Evolutionary conservation across 768 basidiomycete genomes (phyloP).

Genomic region (Holtermanniella nyarrowii): DNA sequence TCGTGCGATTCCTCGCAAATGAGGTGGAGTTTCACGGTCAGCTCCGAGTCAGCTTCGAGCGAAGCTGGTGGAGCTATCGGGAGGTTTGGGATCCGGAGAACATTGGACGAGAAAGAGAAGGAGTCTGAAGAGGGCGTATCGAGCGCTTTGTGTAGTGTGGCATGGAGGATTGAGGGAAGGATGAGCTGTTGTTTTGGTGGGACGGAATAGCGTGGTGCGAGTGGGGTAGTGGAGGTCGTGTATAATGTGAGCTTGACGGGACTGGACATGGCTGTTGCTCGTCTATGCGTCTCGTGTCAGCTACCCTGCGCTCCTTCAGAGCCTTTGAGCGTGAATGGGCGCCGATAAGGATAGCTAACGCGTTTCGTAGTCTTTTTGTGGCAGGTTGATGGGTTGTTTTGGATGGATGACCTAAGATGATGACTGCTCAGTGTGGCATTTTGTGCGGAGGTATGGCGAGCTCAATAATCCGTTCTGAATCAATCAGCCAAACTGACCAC

Average conservation of each 20-base stretch:
- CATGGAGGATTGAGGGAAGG: slow-evolving; percentile 34
- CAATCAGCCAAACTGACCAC: too few species aligned
- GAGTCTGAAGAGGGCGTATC: slow-evolving; percentile 16
- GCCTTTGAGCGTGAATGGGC: too few species aligned
- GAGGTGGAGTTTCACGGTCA: slow-evolving; percentile 28
- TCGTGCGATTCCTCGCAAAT: slow-evolving; percentile 3
- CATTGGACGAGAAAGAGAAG: neutral
- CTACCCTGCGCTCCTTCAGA: too few species aligned
- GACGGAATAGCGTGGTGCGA: slow-evolving; percentile 26
- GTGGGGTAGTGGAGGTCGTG: slow-evolving; percentile 32
- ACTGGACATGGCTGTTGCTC: too few species aligned
- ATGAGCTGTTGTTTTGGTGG: slow-evolving; percentile 24
- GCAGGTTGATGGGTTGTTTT: too few species aligned
- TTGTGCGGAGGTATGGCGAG: too few species aligned
- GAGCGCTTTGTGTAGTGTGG: slow-evolving; percentile 30
- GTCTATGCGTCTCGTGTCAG: too few species aligned
- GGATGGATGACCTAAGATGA: too few species aligned
- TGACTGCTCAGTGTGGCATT: too few species aligned
- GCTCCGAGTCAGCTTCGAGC: slow-evolving; percentile 13
- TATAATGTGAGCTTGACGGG: slow-evolving; percentile 21
- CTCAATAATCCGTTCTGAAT: too few species aligned
- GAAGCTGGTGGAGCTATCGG: neutral
- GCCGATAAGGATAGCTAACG: too few species aligned
- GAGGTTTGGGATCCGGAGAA: slow-evolving; percentile 17
- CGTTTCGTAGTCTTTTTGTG: too few species aligned